Conservation (phyloP, 164 flowering plant species). For the Magnolia changhungtana region DNA sequence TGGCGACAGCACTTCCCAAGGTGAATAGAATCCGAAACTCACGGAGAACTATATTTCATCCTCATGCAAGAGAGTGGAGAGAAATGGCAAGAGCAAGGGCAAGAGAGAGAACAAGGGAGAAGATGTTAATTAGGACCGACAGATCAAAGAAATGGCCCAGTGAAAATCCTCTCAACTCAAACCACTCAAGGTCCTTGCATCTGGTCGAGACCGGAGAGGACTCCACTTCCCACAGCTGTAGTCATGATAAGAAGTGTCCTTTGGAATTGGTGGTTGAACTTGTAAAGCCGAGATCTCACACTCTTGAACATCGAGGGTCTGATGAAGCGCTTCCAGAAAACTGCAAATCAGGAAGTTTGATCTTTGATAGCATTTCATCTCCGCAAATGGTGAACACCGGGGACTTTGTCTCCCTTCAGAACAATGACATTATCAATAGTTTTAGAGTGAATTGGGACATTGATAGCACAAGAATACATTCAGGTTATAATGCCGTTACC, state of each 20-base stretch:
- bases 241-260: slow-evolving; percentile 18
- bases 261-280: slow-evolving; percentile 16
- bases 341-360: slow-evolving; percentile 17
- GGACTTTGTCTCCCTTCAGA: background rate
- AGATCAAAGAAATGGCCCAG: slow-evolving; percentile 6
- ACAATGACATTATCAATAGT: slow-evolving; percentile 9
- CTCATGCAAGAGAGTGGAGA: slow-evolving; percentile 35
- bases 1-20: slow-evolving; percentile 9
- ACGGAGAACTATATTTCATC: slow-evolving; percentile 20
- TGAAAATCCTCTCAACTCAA: slow-evolving; percentile 2
- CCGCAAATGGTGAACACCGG: slow-evolving; percentile 26
- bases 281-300: slow-evolving; percentile 9
- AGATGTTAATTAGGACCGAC: slow-evolving; percentile 16
- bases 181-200: slow-evolving; percentile 12
- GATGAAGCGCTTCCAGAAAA: background rate
- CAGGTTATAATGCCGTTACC: slow-evolving; percentile 3
- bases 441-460: slow-evolving; percentile 15
- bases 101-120: slow-evolving; percentile 46
- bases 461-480: slow-evolving; percentile 1
- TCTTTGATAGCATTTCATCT: slow-evolving; percentile 15
- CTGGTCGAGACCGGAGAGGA: slow-evolving; percentile 25
- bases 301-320: too few relatives aligned
- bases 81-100: slow-evolving; percentile 59
- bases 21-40: slow-evolving; percentile 15
- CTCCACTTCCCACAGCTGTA: slow-evolving; percentile 19